These are phyloP conservation scores for Komagataella ulmi DNA, from an alignment of 805 yeast species.

Conservation along the genomic window DNA sequence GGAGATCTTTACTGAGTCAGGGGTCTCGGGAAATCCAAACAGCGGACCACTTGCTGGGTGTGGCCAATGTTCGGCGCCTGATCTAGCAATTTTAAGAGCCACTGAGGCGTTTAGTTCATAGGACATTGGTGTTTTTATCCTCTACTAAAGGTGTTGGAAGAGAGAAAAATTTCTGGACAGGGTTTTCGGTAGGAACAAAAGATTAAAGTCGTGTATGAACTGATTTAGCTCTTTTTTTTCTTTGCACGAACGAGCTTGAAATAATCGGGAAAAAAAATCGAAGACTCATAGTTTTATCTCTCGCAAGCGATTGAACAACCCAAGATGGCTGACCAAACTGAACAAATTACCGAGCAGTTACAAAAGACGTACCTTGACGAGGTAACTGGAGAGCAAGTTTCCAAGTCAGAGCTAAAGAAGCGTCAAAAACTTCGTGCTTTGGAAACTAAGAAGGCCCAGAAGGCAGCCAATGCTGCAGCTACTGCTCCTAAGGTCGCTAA, in stretches of 20 bases:
- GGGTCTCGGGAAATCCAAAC: conserved; percentile 57
- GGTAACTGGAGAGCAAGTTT: conserved; percentile 91
- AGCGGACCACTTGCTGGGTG: conserved; percentile 56
- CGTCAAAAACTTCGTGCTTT: conserved; percentile 81
- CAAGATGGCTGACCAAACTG: conserved; percentile 30
- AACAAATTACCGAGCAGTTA: conserved; percentile 51
- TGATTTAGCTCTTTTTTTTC: background rate
- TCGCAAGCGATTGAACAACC: background rate
- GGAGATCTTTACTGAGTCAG: conserved; percentile 33
- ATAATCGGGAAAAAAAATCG: background rate
- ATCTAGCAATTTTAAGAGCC: conserved; percentile 50
- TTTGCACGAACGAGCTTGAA: conserved; percentile 1
- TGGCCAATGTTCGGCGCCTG: conserved; percentile 52
- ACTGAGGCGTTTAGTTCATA: conserved; percentile 31
- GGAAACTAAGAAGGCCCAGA: conserved; percentile 86
- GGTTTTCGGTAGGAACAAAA: background rate
- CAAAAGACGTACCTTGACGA: conserved; percentile 77
- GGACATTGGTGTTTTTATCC: background rate
- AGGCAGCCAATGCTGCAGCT: conserved; percentile 56
- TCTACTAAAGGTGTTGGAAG: background rate
- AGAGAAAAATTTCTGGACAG: background rate
- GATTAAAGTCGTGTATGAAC: background rate
- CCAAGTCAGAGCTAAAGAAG: conserved; percentile 92
- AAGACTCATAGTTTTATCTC: background rate
- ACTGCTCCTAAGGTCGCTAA: conserved; percentile 38